Evolutionary conservation across 805 yeast species (phyloP).

Genomic region (Wickerhamomyces sydowiorum): DNA sequence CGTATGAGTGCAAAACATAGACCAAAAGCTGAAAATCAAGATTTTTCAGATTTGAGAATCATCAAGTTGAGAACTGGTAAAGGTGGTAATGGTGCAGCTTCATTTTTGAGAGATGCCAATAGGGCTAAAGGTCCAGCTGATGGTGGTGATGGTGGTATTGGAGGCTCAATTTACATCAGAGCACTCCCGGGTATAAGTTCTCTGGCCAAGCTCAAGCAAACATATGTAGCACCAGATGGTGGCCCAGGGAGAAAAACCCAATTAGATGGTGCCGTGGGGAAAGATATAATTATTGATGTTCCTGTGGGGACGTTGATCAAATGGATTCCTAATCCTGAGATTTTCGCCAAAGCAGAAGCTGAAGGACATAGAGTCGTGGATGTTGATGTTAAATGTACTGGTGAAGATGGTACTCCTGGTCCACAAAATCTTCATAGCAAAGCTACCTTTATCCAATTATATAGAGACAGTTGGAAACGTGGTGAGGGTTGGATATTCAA

Average conservation of each 20-base stretch:
- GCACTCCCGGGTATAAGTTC: slow-evolving; percentile 71
- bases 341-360: slow-evolving; percentile 23
- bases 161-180: slow-evolving; percentile 81
- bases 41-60: slow-evolving; percentile 61
- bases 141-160: slow-evolving; percentile 98
- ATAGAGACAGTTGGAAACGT: slow-evolving; percentile 52
- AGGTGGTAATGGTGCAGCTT: slow-evolving; percentile 86
- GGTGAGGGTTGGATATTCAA: slow-evolving; percentile 91
- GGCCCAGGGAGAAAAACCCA: slow-evolving; percentile 55
- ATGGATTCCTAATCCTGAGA: slow-evolving; percentile 76
- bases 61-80: slow-evolving; percentile 66
- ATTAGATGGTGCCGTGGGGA: slow-evolving; percentile 81
- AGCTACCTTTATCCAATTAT: slow-evolving; percentile 50
- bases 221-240: slow-evolving; percentile 72
- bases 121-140: slow-evolving; percentile 89
- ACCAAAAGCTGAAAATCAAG: slow-evolving; percentile 37
- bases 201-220: slow-evolving; percentile 60
- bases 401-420: slow-evolving; percentile 16
- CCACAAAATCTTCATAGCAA: background rate
- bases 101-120: slow-evolving; percentile 84
- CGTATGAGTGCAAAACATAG: slow-evolving; percentile 28
- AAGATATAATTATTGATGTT: slow-evolving; percentile 72
- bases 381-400: slow-evolving; percentile 26
- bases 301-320: slow-evolving; percentile 87
- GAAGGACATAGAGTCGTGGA: slow-evolving; percentile 24